phyloP scores from a whole-genome alignment of 2,329 filamentous ascomycete genomes.

The Colletotrichum neosansevieriae region DNA sequence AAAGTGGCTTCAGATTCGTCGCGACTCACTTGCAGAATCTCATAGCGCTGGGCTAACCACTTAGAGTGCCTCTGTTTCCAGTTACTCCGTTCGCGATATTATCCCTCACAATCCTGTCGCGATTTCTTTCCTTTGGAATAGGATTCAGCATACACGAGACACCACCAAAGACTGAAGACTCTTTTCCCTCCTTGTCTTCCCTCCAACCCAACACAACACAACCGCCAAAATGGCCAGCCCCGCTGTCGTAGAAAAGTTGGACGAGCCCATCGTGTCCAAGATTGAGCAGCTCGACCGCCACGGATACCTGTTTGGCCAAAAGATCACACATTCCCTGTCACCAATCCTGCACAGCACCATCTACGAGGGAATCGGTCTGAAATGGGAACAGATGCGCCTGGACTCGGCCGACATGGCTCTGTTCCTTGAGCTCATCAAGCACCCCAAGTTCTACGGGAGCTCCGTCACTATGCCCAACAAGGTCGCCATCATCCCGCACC shows the following conservation, averaged over 20 bases:
- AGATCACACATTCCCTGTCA: constrained; percentile 67
- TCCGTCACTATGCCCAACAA: constrained; percentile 90
- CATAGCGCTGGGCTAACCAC: not conserved
- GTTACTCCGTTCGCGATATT: constrained; percentile 5
- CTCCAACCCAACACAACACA: not conserved
- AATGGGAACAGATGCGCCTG: constrained; percentile 65
- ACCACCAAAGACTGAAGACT: not conserved
- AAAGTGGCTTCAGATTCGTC: constrained; percentile 25
- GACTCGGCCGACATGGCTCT: constrained; percentile 63
- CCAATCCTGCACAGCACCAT: constrained; percentile 66
- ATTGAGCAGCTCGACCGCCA: constrained; percentile 55
- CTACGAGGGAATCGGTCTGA: constrained; percentile 62
- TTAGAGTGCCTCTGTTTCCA: constrained; percentile 1
- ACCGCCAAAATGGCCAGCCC: constrained; percentile 16
- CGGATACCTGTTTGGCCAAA: constrained; percentile 69
- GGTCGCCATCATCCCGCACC: constrained; percentile 77
- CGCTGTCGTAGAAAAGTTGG: constrained; percentile 25
- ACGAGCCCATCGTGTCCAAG: constrained; percentile 31
- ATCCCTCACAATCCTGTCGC: not conserved
- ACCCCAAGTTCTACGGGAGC: constrained; percentile 74
- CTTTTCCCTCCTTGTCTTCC: not conserved
- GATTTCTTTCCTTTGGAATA: not conserved
- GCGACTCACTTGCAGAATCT: not conserved
- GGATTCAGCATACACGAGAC: not conserved
- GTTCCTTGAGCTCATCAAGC: constrained; percentile 64